Evolutionary conservation across 1,139 yeast genomes (phyloP).

Genomic region (Arxiozyma heterogenica): DNA sequence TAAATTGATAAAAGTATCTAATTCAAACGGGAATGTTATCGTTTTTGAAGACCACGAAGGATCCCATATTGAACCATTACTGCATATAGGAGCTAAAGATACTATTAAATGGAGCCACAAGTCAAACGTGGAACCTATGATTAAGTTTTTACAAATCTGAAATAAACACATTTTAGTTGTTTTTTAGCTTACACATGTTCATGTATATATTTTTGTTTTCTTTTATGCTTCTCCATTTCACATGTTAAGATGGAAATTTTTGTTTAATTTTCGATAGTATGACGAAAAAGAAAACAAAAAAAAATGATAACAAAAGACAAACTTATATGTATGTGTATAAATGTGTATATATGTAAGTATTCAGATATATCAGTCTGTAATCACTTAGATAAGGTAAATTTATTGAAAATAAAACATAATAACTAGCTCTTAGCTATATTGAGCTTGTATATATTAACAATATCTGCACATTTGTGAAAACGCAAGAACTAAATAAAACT

Average conservation of each 20-base stretch:
- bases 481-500: background rate
- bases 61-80: slow-evolving; percentile 16
- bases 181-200: no score
- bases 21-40: slow-evolving; percentile 1
- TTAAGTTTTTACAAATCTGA: background rate
- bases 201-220: no score
- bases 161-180: background rate
- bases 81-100: background rate
- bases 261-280: background rate
- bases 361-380: background rate
- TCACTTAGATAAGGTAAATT: background rate
- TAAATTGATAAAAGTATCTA: slow-evolving; percentile 6
- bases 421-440: background rate
- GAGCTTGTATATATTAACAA: background rate
- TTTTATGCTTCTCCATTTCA: no score
- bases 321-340: background rate
- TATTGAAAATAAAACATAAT: no score
- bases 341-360: no score
- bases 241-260: background rate
- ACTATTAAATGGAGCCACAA: background rate
- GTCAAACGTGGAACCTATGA: background rate
- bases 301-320: background rate
- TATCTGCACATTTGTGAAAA: background rate
- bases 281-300: background rate
- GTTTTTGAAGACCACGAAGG: slow-evolving; percentile 12